These are phyloP conservation scores for Herpotrichia juniperi DNA, from an alignment of 2,329 filamentous ascomycete species.

Conservation along the genomic window DNA sequence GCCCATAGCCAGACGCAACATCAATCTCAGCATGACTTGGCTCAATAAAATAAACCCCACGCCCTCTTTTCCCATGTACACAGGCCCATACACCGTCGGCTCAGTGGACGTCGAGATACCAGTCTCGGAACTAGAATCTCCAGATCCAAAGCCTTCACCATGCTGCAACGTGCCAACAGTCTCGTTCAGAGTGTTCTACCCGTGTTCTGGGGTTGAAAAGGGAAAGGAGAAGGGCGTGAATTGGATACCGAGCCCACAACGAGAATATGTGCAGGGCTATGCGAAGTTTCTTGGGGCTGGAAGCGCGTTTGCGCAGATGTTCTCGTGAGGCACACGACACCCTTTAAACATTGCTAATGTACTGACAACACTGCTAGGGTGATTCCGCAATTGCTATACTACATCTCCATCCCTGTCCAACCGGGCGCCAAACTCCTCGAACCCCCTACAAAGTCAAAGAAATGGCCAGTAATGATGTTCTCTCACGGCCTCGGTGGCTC, in stretches of 20 bases:
- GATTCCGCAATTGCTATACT: constrained; percentile 73
- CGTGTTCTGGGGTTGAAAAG: constrained; percentile 53
- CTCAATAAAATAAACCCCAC: constrained; percentile 65
- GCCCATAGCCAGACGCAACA: neutral
- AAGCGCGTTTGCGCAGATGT: constrained; percentile 50
- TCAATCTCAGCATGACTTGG: constrained; percentile 42
- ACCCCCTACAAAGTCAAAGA: constrained; percentile 52
- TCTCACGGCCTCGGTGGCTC: constrained; percentile 84
- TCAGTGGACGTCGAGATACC: constrained; percentile 83
- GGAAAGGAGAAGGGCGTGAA: constrained; percentile 60
- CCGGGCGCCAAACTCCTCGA: constrained; percentile 71
- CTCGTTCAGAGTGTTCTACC: constrained; percentile 84
- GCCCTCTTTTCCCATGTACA: constrained; percentile 75
- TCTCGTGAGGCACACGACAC: constrained; percentile 39
- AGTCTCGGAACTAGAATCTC: constrained; percentile 55
- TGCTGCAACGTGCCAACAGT: constrained; percentile 67
- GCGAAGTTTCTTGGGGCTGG: constrained; percentile 75
- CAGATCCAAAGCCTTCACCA: constrained; percentile 60
- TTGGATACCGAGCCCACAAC: constrained; percentile 81
- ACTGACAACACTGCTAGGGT: constrained; percentile 52
- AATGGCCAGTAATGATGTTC: constrained; percentile 85
- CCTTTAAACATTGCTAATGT: neutral
- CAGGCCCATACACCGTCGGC: constrained; percentile 78
- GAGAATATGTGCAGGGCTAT: constrained; percentile 76
- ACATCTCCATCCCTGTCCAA: constrained; percentile 73